Conservation (phyloP, 2,329 filamentous ascomycete genomes). For the Seiridium cupressi region DNA sequence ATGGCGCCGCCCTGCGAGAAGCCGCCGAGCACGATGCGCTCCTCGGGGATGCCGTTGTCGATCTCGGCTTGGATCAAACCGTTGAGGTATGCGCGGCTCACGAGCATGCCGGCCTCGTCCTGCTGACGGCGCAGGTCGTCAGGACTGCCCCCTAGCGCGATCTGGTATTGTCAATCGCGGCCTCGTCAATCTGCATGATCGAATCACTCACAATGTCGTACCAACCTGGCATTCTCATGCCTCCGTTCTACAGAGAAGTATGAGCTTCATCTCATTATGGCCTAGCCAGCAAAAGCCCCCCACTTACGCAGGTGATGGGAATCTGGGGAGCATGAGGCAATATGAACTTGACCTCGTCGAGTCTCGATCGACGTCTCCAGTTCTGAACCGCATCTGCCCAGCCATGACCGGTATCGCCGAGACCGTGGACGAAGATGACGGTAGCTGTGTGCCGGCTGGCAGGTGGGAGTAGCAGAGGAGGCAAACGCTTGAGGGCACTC, state of each 20-base stretch:
- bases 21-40: conserved; percentile 82
- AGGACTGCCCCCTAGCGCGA: conserved; percentile 22
- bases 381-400: conserved; percentile 85
- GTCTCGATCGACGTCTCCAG: conserved; percentile 75
- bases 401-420: conserved; percentile 79
- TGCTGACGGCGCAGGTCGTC: conserved; percentile 31
- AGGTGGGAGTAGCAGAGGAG: conserved; percentile 24
- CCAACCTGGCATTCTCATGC: conserved; percentile 83
- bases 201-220: conserved; percentile 67
- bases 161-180: conserved; percentile 9
- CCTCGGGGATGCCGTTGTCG: conserved; percentile 73
- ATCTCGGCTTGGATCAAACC: conserved; percentile 78
- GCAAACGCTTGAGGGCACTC: conserved; percentile 22
- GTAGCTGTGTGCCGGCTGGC: conserved; percentile 75
- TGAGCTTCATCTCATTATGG: too few species aligned
- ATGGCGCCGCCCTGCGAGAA: conserved; percentile 89
- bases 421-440: conserved; percentile 89
- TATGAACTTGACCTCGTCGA: conserved; percentile 90
- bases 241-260: conserved; percentile 56
- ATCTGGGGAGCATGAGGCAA: conserved; percentile 88
- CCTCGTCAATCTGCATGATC: background rate
- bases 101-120: conserved; percentile 71
- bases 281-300: too few species aligned
- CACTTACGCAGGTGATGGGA: conserved; percentile 77
- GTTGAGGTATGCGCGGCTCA: conserved; percentile 74